Base-by-base conservation (phyloP, 371 early-diverging fungal genomes). In the Blastocladiella emersonii region DNA sequence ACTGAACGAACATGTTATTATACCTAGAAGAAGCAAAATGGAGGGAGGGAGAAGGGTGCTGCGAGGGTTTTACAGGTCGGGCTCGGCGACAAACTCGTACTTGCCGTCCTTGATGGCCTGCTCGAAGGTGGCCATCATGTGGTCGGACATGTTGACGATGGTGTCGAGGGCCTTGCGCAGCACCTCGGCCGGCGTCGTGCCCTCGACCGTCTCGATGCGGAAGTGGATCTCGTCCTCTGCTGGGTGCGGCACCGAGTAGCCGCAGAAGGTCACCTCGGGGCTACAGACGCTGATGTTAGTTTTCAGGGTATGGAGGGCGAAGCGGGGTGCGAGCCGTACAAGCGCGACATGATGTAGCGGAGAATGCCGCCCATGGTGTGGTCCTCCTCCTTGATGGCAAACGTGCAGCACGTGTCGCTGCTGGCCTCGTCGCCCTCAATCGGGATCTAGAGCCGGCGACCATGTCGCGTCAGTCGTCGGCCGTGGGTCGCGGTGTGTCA, bases 161-260 rank as follows among this genome's bases (percentile, higher is more conserved):
- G 93, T 89, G 59, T 84, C 82, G 37, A 97, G 72, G 17, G 94
- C 98, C 70, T 89, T 86, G 69, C 84, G 74, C 64, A 95, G 72
- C 6, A 93, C 93, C 1, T 91, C 86, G 36, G 87, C 76, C 23
- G 95, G 90, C 27, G 84, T 88, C 36, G 89, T 88, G 49, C 74
- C 75, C 78, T 84, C 78, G 57, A 88, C 81, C 13, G 93, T 97
- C 74, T 99, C 99, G 62, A 99, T 89, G 56, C 98, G 89, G 60
- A 99, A 63, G 69, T 98, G 84, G 65, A 93, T 85, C 69, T 89
- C 88, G 65, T 85, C 84, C 74, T 98, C 98, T 37, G 98, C 94
- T 48, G 99, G 99, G 74, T 99, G 99, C n/a, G 99, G 99, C 63
- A 99, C 89, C 34, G 97, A 90, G 78, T 99, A 99, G 55, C 97